Evolutionary conservation across 176 grass and related monocot genomes (phyloP), one percentile per base, ranked within the genome.

Genomic region (Bromus sterilis): DNA sequence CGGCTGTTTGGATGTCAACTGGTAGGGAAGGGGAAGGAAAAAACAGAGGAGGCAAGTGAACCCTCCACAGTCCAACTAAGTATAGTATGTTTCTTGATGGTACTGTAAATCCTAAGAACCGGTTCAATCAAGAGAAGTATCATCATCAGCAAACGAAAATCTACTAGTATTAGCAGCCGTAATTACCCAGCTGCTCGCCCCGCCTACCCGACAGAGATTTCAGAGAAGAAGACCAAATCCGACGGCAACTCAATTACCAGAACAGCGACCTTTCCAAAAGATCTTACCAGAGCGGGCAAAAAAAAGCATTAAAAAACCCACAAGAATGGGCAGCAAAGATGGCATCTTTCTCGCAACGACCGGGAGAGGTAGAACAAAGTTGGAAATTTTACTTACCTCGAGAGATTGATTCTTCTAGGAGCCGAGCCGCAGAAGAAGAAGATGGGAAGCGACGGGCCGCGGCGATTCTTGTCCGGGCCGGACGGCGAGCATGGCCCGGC

Each of bases 31-130:
- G 69, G 15, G 26, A 3, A 46, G 48, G 44, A 72, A 46, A 29
- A 57, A 30, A 70, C 2, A 70, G 81, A 48, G 11, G 43, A 33
- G 62, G 62, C 87, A 61, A 75, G 77, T 85, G 82, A 89, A 89
- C 87, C 77, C 69, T 32, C 67, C 71, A 85, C 58, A 77, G 77
- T 85, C 60, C 53, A 89, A 61, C 61, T 7, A 66, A 63, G 80
- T 73, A 29, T n/a, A 59, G n/a, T n/a, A 11, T n/a, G 56, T 25
- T 11, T 61, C 11, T 6, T 12, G 57, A 25, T 29, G 14, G 11
- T 41, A 24, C 60, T 59, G n/a, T n/a, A 85, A 77, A 79, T 85
- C 82, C 82, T 76, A 83, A 69, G 56, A 89, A 85, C 21, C 33
- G 70, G 71, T 53, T 55, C 71, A 51, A 58, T 77, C 77, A 76